Evolutionary conservation across 768 basidiomycete species (phyloP), one percentile per base, ranked within the genome.

Genomic region (Boletus coccyginus): DNA sequence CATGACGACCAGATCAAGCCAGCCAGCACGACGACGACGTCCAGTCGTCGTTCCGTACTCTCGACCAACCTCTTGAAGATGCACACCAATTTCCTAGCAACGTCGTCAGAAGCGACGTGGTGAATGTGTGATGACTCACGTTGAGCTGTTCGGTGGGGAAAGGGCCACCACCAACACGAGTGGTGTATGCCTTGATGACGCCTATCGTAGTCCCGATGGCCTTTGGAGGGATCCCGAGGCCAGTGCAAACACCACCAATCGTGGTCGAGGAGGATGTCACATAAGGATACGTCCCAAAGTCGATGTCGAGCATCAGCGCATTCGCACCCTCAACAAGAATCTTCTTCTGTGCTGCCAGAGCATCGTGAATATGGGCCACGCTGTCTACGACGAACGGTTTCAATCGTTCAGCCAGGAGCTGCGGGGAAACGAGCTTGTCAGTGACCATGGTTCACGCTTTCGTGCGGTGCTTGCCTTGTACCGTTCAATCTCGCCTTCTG

Each of bases 131-230:
- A 50, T 24, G 44, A 76, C 86, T 55, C 48, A 92, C 90, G 72
- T 94, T 89, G 53, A 97, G 81, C 70, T 94, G 92, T 72, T 99
- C 97, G 1, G 92, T 93, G 9, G 97, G 94, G 81, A 99, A 98
- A 5, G 97, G 97, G 0, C 97, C 97, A 39, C 94, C 92, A n/a
- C 97, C 97, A 24, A 99, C 97, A 29, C 97, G 84, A 2, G 97
- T 98, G 17, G 97, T 98, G 73, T 99, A 99, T 0, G 97, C 97
- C 73, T 98, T 99, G 69, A 98, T 79, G 56, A 99, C 97, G 45
- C 97, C 97, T 62, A 95, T 88, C 27, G 87, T 79, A 46, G 85
- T 83, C n/a, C 90, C 91, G 60, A 99, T 86, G 61, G 82, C 74
- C 74, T 87, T 87, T 7, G 97, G 94, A 3, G 97, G 96, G 47